Evolutionary conservation across 1,284 basidiomycete genomes (phyloP), one percentile per base, ranked within the genome.

Genomic region (Mycosarcoma maydis): DNA sequence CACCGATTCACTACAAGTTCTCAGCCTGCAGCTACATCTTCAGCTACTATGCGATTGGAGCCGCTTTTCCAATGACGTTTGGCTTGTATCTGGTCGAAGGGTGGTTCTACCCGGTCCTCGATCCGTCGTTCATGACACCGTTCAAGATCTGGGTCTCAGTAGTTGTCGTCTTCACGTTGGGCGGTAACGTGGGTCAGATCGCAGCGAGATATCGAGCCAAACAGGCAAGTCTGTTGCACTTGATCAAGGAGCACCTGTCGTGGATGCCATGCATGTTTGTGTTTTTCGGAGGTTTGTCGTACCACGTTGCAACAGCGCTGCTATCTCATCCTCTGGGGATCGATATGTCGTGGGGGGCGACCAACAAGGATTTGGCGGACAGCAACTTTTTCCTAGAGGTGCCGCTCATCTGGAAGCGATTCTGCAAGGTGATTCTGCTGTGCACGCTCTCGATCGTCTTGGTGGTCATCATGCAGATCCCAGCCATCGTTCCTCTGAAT

Each of bases 301-400:
- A 46, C 52, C 69, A 72, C 50, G 86, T 92, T 34, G 85, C 88
- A 3, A 85, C 87, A 32, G 90, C 91, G 0, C 84, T 93, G 20
- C 85, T 92, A 16, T 87, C 90, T 0, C 92, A 94, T 80, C 60
- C 91, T 52, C 88, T 92, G 81, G 90, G 90, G 3, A 91, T 90
- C 83, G 88, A 92, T 82, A 93, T 93, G 84, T 87, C 86, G 13
- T 92, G 90, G 90, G 87, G 64, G 5, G 54, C 73, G 0, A 76
- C 73, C 13, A 36, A 56, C 52, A 74, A 76, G 61, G 68, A 72
- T 26, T 37, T 75, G 23, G 61, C 66, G 26, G 58, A 73, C 37
- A 51, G 52, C 44, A 92, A 92, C 82, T 92, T 93, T 85, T 93
- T 91, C 87, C 87, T 89, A 48, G 92, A 94, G 81, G 88, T 92